These are phyloP conservation scores for Phytophthora meadii DNA, from an alignment of 352 stramenopile genomes.

Conservation along the genomic window DNA sequence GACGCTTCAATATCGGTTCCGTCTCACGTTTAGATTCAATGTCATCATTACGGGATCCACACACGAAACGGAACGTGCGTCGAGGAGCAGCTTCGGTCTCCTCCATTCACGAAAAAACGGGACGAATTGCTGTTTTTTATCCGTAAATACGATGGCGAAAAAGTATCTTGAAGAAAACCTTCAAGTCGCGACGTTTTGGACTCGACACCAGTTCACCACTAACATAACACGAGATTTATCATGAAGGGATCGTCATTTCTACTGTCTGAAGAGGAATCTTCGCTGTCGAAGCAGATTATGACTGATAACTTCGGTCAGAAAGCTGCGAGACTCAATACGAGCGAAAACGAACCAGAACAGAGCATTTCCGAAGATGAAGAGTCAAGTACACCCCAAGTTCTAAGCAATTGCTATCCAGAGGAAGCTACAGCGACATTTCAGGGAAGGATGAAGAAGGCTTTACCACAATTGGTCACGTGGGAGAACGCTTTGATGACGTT, in stretches of 20 bases:
- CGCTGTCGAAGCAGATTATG: slow-evolving; percentile 42
- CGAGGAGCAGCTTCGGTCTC: slow-evolving; percentile 7
- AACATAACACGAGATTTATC: slow-evolving; percentile 16
- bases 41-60: neutral
- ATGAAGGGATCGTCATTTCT: slow-evolving; percentile 18
- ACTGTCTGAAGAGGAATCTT: slow-evolving; percentile 23
- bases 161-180: slow-evolving; percentile 31
- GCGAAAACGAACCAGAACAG: neutral
- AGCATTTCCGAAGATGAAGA: slow-evolving; percentile 1
- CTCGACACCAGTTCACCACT: slow-evolving; percentile 24
- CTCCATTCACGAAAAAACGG: slow-evolving; percentile 28
- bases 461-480: slow-evolving; percentile 21
- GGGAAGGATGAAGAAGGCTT: neutral
- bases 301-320: slow-evolving; percentile 32
- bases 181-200: slow-evolving; percentile 30
- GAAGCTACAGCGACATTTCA: neutral
- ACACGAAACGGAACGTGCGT: slow-evolving; percentile 32
- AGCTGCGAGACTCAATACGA: neutral
- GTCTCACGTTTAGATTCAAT: neutral
- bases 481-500: slow-evolving; percentile 18
- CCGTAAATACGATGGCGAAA: slow-evolving; percentile 24
- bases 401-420: too few species aligned
- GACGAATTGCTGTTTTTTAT: slow-evolving; percentile 12
- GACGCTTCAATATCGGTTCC: slow-evolving; percentile 27
- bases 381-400: neutral